Conservation (phyloP, 768 basidiomycete genomes). For the Kwoniella botswanensis region DNA sequence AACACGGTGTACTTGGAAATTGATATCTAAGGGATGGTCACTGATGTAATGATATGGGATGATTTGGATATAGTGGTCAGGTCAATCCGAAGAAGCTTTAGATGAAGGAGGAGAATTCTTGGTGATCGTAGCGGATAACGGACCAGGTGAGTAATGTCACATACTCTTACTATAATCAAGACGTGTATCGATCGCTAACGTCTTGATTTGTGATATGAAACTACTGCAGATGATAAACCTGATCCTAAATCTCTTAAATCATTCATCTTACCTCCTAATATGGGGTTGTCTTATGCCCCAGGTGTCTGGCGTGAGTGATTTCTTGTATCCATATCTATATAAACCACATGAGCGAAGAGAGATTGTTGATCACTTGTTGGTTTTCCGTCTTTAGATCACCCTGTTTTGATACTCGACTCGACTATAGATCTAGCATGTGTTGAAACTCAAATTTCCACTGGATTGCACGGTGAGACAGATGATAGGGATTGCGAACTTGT, state of each 20-base stretch:
- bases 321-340: no score
- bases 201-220: not conserved
- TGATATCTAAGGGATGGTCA: not conserved
- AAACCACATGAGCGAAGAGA: not conserved
- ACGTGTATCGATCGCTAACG: not conserved
- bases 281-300: slow-evolving; percentile 82
- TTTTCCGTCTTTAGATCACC: slow-evolving; percentile 70
- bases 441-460: slow-evolving; percentile 87
- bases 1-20: no score
- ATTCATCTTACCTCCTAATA: slow-evolving; percentile 76
- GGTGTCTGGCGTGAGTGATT: slow-evolving; percentile 85
- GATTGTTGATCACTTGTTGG: not conserved
- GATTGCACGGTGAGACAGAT: slow-evolving; percentile 62
- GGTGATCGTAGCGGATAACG: slow-evolving; percentile 85
- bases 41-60: not conserved
- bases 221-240: slow-evolving; percentile 69
- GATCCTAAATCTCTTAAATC: slow-evolving; percentile 76
- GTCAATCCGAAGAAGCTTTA: slow-evolving; percentile 60
- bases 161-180: not conserved
- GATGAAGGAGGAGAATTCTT: slow-evolving; percentile 67
- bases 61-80: slow-evolving; percentile 55
- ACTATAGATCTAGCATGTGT: slow-evolving; percentile 69
- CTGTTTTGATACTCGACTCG: slow-evolving; percentile 67
- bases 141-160: slow-evolving; percentile 57
- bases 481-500: slow-evolving; percentile 81